phyloP scores from a whole-genome alignment of 2,329 filamentous ascomycete species.

The Venturiaceae sp. region DNA sequence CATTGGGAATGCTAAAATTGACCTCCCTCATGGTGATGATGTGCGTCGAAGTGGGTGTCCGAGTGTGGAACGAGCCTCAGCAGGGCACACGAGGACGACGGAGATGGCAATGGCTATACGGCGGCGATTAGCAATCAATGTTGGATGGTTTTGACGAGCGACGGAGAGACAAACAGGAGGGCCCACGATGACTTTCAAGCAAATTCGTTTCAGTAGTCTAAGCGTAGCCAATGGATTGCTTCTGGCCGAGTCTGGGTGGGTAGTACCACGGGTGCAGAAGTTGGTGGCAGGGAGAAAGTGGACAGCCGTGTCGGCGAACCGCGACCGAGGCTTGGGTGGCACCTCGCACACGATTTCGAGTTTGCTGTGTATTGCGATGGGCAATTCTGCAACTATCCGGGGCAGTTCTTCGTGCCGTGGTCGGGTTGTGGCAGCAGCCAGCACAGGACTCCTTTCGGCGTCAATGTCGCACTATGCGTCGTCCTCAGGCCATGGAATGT shows the following conservation, averaged over 20 bases:
- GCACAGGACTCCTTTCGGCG: background rate
- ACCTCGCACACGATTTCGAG: background rate
- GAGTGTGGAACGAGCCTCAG: constrained; percentile 1
- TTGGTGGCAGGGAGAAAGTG: background rate
- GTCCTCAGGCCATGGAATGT: background rate
- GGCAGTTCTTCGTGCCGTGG: background rate
- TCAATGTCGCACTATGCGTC: background rate
- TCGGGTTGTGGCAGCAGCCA: background rate
- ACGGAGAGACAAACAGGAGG: background rate
- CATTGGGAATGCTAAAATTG: constrained; percentile 98
- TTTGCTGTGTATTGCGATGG: background rate
- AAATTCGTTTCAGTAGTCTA: background rate
- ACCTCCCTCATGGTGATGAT: constrained; percentile 84
- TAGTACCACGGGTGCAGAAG: background rate
- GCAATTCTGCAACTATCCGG: background rate
- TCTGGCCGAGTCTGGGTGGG: constrained; percentile 1
- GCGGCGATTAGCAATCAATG: background rate
- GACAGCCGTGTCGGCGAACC: background rate
- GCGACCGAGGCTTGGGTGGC: background rate
- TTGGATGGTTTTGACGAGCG: background rate
- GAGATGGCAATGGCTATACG: background rate
- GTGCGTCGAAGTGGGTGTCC: background rate
- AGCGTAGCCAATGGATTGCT: background rate
- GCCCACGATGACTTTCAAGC: background rate
- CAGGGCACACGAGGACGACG: background rate